A percentile compares a stretch with the other conserved stretches of the same genome.
Evolutionary conservation across 2,329 filamentous ascomycete species (phyloP).

Genomic region (Beauveria rudraprayagi): DNA sequence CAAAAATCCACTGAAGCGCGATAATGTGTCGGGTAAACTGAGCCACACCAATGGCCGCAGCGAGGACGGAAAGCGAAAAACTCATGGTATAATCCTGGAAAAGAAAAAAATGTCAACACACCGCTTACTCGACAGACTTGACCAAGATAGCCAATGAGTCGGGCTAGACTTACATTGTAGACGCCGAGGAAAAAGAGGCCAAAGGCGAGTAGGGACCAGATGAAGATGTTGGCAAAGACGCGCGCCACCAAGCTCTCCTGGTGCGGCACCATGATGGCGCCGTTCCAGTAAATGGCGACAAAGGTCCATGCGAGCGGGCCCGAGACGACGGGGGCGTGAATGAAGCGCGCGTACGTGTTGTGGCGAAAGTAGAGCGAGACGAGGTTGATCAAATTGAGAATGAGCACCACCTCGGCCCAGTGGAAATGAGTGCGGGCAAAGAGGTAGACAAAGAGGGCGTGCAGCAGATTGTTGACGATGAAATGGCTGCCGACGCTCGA

Average conservation of each 20-base stretch:
- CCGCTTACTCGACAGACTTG: neutral
- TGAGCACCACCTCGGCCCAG: constrained; percentile 66
- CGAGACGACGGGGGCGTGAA: constrained; percentile 68
- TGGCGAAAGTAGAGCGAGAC: constrained; percentile 74
- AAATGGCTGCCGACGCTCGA: constrained; percentile 77
- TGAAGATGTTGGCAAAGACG: constrained; percentile 77
- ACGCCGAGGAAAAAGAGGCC: constrained; percentile 66
- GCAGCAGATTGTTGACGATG: constrained; percentile 75
- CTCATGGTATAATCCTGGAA: constrained; percentile 64
- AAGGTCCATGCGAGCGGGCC: constrained; percentile 79
- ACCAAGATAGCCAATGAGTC: too few relatives aligned
- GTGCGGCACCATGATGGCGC: constrained; percentile 70
- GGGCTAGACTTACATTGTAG: constrained; percentile 51
- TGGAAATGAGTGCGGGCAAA: constrained; percentile 71
- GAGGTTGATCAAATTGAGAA: constrained; percentile 78
- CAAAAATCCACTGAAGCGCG: constrained; percentile 88
- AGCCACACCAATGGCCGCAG: constrained; percentile 66
- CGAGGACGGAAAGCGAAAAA: constrained; percentile 65
- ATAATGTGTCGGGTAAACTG: constrained; percentile 68
- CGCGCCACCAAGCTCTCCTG: constrained; percentile 59
- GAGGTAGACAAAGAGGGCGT: constrained; percentile 74
- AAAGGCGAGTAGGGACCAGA: constrained; percentile 74
- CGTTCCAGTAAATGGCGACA: constrained; percentile 82
- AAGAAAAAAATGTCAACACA: neutral
- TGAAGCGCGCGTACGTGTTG: constrained; percentile 59